Evolutionary conservation across 306 rosid genomes (phyloP).

Genomic region (Boehmeria nivea): DNA sequence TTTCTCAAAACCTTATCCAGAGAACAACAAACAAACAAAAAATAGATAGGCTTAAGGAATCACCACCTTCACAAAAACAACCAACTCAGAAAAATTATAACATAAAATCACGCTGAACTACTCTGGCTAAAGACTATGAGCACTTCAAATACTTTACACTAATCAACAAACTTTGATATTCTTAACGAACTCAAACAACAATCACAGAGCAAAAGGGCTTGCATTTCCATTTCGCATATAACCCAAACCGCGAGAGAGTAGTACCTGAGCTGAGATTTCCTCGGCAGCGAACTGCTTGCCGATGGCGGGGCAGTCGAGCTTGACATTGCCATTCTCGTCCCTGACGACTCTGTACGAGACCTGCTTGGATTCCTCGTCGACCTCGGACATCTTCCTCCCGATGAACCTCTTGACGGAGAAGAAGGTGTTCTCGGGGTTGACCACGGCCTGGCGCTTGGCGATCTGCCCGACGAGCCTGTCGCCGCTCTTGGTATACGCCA

Average conservation of each 20-base stretch:
- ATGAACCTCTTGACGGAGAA: slow-evolving; percentile 88
- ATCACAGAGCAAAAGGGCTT: too few species aligned
- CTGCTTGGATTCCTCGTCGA: slow-evolving; percentile 84
- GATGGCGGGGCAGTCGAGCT: slow-evolving; percentile 79
- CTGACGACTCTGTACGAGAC: slow-evolving; percentile 71
- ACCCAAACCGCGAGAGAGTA: neutral
- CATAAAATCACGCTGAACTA: too few species aligned
- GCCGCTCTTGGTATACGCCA: slow-evolving; percentile 80
- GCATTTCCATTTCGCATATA: too few species aligned
- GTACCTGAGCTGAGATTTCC: slow-evolving; percentile 91
- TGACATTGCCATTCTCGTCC: slow-evolving; percentile 80
- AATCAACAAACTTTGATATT: neutral
- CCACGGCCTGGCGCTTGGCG: slow-evolving; percentile 88
- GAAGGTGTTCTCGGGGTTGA: slow-evolving; percentile 82
- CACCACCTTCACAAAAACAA: too few species aligned
- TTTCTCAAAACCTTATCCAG: slow-evolving; percentile 64
- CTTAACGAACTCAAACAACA: too few species aligned
- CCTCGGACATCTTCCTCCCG: slow-evolving; percentile 88
- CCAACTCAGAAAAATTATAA: too few species aligned
- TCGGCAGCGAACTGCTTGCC: slow-evolving; percentile 81
- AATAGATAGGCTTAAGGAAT: too few species aligned
- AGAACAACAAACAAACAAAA: neutral
- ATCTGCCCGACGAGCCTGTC: slow-evolving; percentile 87
- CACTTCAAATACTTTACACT: neutral
- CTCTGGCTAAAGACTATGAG: too few species aligned